phyloP scores from a whole-genome alignment of 139 green algal genomes.

The Chlamydomonas sphaeroides region DNA sequence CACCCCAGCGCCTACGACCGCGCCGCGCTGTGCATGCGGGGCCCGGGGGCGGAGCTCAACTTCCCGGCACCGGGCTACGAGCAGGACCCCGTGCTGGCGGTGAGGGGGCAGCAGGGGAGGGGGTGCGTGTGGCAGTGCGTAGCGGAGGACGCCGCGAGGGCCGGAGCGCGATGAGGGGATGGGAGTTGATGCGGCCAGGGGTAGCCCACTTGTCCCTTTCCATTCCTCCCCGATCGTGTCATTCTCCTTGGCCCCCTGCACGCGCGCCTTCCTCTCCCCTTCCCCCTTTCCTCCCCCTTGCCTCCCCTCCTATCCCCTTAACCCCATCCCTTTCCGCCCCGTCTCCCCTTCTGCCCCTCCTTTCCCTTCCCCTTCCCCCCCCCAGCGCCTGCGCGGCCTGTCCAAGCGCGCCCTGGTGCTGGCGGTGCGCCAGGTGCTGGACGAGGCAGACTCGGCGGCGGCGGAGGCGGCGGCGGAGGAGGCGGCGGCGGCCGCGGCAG shows the following conservation, averaged over 20 bases:
- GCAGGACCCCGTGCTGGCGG: conserved; percentile 38
- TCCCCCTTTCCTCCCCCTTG: too few species aligned
- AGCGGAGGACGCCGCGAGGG: too few species aligned
- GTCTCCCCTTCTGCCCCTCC: not conserved
- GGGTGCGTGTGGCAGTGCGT: too few species aligned
- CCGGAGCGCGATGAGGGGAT: not conserved
- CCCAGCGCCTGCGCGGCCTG: conserved; percentile 27
- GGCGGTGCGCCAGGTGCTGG: conserved; percentile 33
- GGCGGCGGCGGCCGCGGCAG: too few species aligned
- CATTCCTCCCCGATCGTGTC: too few species aligned
- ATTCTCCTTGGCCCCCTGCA: too few species aligned
- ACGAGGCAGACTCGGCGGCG: not conserved
- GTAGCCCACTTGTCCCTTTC: too few species aligned
- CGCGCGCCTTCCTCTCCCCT: too few species aligned
- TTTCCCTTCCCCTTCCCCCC: not conserved
- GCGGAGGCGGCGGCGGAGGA: too few species aligned
- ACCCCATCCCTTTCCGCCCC: too few species aligned
- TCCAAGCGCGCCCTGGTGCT: conserved; percentile 48
- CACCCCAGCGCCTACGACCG: conserved; percentile 51
- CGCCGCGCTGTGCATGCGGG: conserved; percentile 52
- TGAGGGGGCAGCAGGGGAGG: not conserved
- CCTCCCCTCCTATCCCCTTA: too few species aligned
- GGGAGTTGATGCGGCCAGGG: not conserved
- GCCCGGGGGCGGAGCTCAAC: conserved; percentile 42
- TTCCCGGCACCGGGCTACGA: conserved; percentile 36